Evolutionary conservation across 352 stramenopile species (phyloP).

Genomic region (Pythium vanterpoolii): DNA sequence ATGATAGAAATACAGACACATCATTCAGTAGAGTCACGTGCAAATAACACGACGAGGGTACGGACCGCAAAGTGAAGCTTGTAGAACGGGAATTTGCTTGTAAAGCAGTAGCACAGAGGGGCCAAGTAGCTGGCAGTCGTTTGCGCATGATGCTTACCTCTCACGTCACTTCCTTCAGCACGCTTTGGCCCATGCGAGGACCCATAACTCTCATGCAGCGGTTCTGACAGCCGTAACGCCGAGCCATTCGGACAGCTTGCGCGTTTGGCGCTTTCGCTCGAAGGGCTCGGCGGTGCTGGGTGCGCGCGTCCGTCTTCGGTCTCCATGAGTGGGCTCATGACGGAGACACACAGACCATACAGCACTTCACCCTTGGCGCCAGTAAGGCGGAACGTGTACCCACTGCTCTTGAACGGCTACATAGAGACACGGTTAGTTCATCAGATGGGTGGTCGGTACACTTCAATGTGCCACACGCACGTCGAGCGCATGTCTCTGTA

Average conservation of each 20-base stretch:
- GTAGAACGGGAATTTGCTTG: slow-evolving; percentile 88
- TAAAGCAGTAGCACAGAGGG: slow-evolving; percentile 80
- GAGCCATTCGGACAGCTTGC: slow-evolving; percentile 33
- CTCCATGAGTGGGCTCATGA: slow-evolving; percentile 49
- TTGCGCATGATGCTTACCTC: background rate
- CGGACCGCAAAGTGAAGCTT: slow-evolving; percentile 76
- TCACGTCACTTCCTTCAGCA: background rate
- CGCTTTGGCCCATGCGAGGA: background rate
- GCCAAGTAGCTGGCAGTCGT: slow-evolving; percentile 31
- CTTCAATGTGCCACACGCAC: slow-evolving; percentile 23
- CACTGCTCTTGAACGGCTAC: slow-evolving; percentile 54
- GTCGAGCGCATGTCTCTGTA: slow-evolving; percentile 65
- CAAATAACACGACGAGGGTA: background rate
- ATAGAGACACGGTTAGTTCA: background rate
- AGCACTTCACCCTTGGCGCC: slow-evolving; percentile 80
- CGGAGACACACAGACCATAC: slow-evolving; percentile 72
- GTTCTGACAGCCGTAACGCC: slow-evolving; percentile 5
- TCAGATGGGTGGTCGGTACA: background rate
- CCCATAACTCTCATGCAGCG: slow-evolving; percentile 5
- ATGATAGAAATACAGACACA: background rate
- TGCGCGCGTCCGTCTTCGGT: background rate
- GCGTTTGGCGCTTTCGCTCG: slow-evolving; percentile 27
- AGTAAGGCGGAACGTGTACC: slow-evolving; percentile 82
- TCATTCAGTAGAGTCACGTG: background rate
- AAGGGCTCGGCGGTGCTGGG: slow-evolving; percentile 19